A percentile compares a stretch with the other conserved stretches of the same genome.
These are phyloP conservation scores for Sphagnum fallax DNA, from an alignment of 228 moss, liverwort and hornwort species.

Conservation along the genomic window DNA sequence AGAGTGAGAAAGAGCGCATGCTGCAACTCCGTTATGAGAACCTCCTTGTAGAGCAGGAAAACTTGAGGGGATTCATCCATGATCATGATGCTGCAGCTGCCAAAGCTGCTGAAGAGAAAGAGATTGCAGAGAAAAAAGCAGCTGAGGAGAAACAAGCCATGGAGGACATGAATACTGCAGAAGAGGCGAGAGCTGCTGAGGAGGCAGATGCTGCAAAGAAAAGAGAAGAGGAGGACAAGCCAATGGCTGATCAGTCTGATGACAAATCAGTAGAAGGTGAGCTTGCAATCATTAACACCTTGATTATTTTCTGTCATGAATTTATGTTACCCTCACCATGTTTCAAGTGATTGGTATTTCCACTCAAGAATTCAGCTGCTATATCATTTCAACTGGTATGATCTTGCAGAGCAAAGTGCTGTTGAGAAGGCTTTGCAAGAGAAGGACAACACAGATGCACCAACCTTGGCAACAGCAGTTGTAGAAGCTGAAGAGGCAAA, in stretches of 20 bases:
- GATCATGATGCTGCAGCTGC: conserved; percentile 18
- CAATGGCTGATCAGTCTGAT: neutral
- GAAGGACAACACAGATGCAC: neutral
- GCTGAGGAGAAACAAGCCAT: no score
- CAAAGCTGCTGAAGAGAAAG: conserved; percentile 4
- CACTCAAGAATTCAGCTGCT: neutral
- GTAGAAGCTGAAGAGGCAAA: neutral
- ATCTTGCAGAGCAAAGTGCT: neutral
- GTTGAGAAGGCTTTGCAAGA: neutral
- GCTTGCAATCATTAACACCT: neutral
- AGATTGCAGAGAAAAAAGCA: neutral
- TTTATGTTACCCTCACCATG: neutral
- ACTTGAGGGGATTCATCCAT: conserved; percentile 40
- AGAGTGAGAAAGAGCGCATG: conserved; percentile 68
- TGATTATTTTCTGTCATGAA: neutral
- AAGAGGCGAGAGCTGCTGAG: neutral
- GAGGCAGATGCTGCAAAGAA: neutral
- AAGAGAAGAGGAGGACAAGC: neutral
- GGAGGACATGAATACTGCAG: no score
- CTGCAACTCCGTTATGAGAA: conserved; percentile 81
- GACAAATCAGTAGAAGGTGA: neutral
- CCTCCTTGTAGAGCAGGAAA: conserved; percentile 71
- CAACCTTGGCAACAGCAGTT: neutral
- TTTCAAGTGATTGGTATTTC: neutral
- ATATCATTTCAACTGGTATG: neutral